Conservation (phyloP, 768 basidiomycete species). For the Paxillus rubicundulus region DNA sequence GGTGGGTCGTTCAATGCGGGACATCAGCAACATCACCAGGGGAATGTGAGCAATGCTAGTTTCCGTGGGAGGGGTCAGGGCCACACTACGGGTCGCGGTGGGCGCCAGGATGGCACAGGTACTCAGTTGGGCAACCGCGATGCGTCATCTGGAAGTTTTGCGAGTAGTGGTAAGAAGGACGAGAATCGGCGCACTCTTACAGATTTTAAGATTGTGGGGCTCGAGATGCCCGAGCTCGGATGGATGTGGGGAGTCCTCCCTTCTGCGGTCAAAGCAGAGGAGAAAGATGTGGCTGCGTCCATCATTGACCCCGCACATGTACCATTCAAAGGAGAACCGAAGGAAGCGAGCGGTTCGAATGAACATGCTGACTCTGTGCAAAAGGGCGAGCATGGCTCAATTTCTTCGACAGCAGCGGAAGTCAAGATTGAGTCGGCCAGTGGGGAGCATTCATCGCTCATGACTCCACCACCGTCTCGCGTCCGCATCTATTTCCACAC, state of each 20-base stretch:
- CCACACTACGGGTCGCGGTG: slow-evolving; percentile 40
- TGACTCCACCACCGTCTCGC: slow-evolving; percentile 64
- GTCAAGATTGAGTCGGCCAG: slow-evolving; percentile 29
- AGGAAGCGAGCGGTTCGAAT: slow-evolving; percentile 19
- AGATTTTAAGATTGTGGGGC: slow-evolving; percentile 94
- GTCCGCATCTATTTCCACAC: slow-evolving; percentile 93
- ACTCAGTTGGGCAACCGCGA: slow-evolving; percentile 49
- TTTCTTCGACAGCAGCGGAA: slow-evolving; percentile 31
- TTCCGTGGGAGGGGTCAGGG: slow-evolving; percentile 66
- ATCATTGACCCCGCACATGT: slow-evolving; percentile 32
- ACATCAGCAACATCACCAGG: slow-evolving; percentile 35
- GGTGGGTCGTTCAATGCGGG: slow-evolving; percentile 60
- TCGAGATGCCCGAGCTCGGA: slow-evolving; percentile 75
- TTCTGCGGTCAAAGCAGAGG: slow-evolving; percentile 33
- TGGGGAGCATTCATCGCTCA: slow-evolving; percentile 31
- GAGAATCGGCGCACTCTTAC: slow-evolving; percentile 91
- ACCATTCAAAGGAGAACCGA: slow-evolving; percentile 32
- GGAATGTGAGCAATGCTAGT: slow-evolving; percentile 37
- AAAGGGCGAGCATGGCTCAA: slow-evolving; percentile 24
- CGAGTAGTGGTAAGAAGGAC: slow-evolving; percentile 71
- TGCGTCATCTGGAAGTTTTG: slow-evolving; percentile 42
- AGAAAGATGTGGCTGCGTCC: slow-evolving; percentile 34
- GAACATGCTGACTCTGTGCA: slow-evolving; percentile 18
- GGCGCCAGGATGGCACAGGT: slow-evolving; percentile 36
- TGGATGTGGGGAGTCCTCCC: slow-evolving; percentile 86